Base-by-base conservation (phyloP, 352 stramenopile species). In the Hyaloperonospora brassicae region DNA sequence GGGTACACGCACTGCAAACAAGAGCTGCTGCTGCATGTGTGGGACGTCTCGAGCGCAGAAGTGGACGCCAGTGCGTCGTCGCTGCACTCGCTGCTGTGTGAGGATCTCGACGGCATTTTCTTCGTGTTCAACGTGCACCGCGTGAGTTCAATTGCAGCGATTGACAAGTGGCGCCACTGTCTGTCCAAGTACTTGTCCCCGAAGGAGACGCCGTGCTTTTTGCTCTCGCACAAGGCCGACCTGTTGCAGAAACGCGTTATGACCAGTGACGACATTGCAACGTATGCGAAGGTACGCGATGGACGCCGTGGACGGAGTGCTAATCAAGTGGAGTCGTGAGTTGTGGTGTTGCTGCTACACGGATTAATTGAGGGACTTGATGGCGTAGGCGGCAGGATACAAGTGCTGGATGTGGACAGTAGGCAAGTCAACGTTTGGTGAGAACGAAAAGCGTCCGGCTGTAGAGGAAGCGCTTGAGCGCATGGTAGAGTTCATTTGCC, bases 61-160 rank as follows among this genome's bases (percentile, higher is more conserved):
- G 73, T 84, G 11, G 80, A 93, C 50, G 64, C 65, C 30, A 68
- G 54, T 21, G 72, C 72, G 38, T 74, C 73, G n/a, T 73, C 78
- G 14, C 62, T 90, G 22, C 80, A 90, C 57, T 57, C 82, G 51
- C 64, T 90, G 12, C 50, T 89, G 23, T 93, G 83, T 41, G 78
- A 91, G 9, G 71, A 79, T 12, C 71, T 93, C 31, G 83, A 91
- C 53, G 83, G 83, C 46, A 72, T 93, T 48, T 93, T 93, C 62
- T 89, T 89, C 39, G 83, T 91, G n/a, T 89, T 89, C 50, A 93
- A 93, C 55, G 79, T 93, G 35, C 80, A 93, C 54, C 78, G 83
- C 31, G 80, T 93, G 65, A 93, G 79, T 56, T 91, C 83, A 27
- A 89, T 93, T 55, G 80, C 80, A 0, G 80, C 83, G 8, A 64